Evolutionary conservation across 768 basidiomycete species (phyloP).

Genomic region (Pleurotus ostreatus): DNA sequence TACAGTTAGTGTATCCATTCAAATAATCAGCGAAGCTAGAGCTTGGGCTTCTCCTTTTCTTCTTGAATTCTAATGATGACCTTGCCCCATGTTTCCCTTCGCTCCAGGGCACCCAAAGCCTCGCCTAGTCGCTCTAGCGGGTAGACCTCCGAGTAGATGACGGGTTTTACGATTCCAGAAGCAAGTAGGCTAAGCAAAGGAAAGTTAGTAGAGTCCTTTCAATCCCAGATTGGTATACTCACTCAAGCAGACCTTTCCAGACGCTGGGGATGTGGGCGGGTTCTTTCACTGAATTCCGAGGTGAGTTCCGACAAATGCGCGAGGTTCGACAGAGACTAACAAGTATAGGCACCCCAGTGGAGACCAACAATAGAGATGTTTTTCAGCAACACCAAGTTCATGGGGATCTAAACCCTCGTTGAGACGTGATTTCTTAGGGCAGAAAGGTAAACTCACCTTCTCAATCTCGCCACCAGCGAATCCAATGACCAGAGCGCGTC

Average conservation of each 20-base stretch:
- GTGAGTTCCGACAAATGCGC: neutral
- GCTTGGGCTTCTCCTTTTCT: slow-evolving; percentile 40
- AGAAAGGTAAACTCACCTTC: slow-evolving; percentile 43
- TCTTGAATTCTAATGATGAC: slow-evolving; percentile 64
- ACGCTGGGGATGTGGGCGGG: slow-evolving; percentile 58
- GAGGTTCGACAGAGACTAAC: slow-evolving; percentile 36
- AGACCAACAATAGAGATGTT: slow-evolving; percentile 82
- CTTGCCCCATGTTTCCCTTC: slow-evolving; percentile 91
- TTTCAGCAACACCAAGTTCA: slow-evolving; percentile 80
- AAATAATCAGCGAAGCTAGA: slow-evolving; percentile 20
- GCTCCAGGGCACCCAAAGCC: slow-evolving; percentile 74
- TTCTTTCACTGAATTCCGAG: slow-evolving; percentile 40
- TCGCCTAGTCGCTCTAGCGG: slow-evolving; percentile 61
- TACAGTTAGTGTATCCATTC: neutral
- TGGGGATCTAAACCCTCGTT: slow-evolving; percentile 58
- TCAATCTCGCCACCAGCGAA: slow-evolving; percentile 86
- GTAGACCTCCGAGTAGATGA: slow-evolving; percentile 68
- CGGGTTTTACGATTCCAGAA: slow-evolving; percentile 60
- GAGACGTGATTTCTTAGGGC: slow-evolving; percentile 13
- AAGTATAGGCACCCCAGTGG: slow-evolving; percentile 79
- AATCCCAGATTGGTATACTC: slow-evolving; percentile 16
- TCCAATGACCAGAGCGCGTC: slow-evolving; percentile 88
- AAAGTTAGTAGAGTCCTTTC: neutral
- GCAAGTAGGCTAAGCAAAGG: slow-evolving; percentile 54
- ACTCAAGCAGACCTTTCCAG: slow-evolving; percentile 70